A percentile compares a stretch with the other conserved stretches of the same genome.
phyloP scores from a whole-genome alignment of 2,329 filamentous ascomycete genomes.

The Nigrospora sphaerica region DNA sequence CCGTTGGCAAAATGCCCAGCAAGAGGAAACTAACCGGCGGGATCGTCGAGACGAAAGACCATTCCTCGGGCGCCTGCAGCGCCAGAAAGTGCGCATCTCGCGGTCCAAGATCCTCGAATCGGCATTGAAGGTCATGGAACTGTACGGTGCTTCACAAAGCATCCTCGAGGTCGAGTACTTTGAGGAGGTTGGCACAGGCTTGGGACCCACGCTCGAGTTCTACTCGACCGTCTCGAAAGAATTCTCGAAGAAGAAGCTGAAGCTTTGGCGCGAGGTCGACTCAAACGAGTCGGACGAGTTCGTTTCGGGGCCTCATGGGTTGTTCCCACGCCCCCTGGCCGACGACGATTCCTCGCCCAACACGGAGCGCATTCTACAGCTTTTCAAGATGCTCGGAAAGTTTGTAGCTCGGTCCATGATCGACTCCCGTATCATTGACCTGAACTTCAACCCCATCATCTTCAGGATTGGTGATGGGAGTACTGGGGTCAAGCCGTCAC shows the following conservation, averaged over 20 bases:
- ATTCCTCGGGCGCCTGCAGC: slow-evolving; percentile 83
- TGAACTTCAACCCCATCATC: slow-evolving; percentile 95
- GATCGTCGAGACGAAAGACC: slow-evolving; percentile 86
- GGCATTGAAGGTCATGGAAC: slow-evolving; percentile 96
- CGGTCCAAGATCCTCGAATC: slow-evolving; percentile 92
- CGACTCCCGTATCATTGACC: slow-evolving; percentile 93
- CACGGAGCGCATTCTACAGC: slow-evolving; percentile 78
- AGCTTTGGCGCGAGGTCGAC: slow-evolving; percentile 92
- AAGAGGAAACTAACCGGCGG: slow-evolving; percentile 70
- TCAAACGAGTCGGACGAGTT: slow-evolving; percentile 67
- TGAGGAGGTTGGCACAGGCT: slow-evolving; percentile 92
- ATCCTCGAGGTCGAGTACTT: slow-evolving; percentile 98
- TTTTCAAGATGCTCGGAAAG: slow-evolving; percentile 92
- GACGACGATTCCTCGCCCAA: slow-evolving; percentile 71
- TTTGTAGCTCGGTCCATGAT: slow-evolving; percentile 98
- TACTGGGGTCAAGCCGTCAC: slow-evolving; percentile 64
- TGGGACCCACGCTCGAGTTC: slow-evolving; percentile 94
- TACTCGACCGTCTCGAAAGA: slow-evolving; percentile 97
- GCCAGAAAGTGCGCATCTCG: slow-evolving; percentile 97
- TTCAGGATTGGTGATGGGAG: slow-evolving; percentile 82
- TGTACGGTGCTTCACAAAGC: slow-evolving; percentile 94
- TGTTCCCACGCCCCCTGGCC: slow-evolving; percentile 89
- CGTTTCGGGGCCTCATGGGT: slow-evolving; percentile 73
- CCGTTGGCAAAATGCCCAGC: slow-evolving; percentile 90
- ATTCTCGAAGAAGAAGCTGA: slow-evolving; percentile 94